Evolutionary conservation across 2,329 filamentous ascomycete species (phyloP).

Genomic region (Fusarium camptoceras): DNA sequence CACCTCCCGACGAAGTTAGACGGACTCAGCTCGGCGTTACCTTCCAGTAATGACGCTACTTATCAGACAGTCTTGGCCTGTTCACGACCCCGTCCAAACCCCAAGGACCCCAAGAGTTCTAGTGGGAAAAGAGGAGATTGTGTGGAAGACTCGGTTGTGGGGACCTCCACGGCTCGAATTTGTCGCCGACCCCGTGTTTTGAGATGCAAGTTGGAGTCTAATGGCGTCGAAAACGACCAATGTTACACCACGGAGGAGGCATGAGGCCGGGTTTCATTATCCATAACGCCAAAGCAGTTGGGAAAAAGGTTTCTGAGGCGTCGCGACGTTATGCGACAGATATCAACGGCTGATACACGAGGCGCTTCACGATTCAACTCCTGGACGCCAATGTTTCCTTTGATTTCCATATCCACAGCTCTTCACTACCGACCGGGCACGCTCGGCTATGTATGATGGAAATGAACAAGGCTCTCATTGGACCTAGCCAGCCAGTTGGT

Average conservation of each 20-base stretch:
- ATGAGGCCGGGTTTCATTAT: conserved; percentile 7
- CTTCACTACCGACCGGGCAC: conserved; percentile 12
- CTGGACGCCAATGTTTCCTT: conserved; percentile 12
- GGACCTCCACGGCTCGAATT: conserved; percentile 30
- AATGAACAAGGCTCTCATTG: conserved; percentile 14
- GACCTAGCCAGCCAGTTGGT: conserved; percentile 13
- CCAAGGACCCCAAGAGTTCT: conserved; percentile 36
- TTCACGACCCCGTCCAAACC: conserved; percentile 25
- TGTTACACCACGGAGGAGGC: conserved; percentile 24
- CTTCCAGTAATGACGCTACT: conserved; percentile 30
- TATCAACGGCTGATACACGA: conserved; percentile 34
- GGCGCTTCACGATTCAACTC: conserved; percentile 24
- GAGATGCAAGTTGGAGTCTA: conserved; percentile 19
- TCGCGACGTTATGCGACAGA: conserved; percentile 4
- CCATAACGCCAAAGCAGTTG: not conserved
- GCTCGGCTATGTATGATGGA: conserved; percentile 12
- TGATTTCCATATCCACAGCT: conserved; percentile 1
- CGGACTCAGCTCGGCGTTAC: conserved; percentile 39
- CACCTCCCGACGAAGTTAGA: not conserved
- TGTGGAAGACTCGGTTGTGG: conserved; percentile 11
- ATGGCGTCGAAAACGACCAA: conserved; percentile 27
- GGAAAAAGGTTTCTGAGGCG: conserved; percentile 21
- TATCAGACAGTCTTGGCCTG: conserved; percentile 25
- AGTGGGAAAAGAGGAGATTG: conserved; percentile 13
- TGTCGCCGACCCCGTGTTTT: conserved; percentile 39